Base-by-base conservation (phyloP, 2,329 filamentous ascomycete genomes). In the Aureobasidium sp. region DNA sequence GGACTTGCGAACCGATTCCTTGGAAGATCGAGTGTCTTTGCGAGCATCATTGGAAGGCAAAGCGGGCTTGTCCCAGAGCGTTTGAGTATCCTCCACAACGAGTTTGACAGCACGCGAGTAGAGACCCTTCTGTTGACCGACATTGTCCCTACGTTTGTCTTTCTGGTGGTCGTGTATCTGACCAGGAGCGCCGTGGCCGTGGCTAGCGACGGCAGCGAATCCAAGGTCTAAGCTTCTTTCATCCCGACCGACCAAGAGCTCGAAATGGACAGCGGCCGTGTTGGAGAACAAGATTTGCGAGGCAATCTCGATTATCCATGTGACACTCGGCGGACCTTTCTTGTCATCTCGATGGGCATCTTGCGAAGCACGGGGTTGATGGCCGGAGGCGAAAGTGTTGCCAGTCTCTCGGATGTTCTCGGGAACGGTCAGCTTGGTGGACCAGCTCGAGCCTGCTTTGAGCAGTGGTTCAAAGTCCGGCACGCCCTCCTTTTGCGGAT, bases 391-490 rank as follows among this genome's bases (percentile, higher is more conserved):
- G 69, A 59, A 74, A 44, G 62, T 73, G 65, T 72, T 71, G 8
- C 87, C 87, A 20, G 78, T 83, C 71, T 87, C 84, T 52, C 90
- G 82, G 64, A 94, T 87, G 65, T 87, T 79, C 61, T 93, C 87
- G 0, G 93, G 93, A 0, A 99, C 87, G 5, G 85, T 80, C 66
- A 99, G 82, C 70, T 87, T 85, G 63, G 90, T 89, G 68, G 86
- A 84, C 89, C 92, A 99, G 50, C 83, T 86, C 7, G 91, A 92
- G 34, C 92, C 94, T 9, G 94, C 92, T 79, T 97, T 97, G 71
- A 99, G 83, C 79, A 96, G 93, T 51, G 94, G 93, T 76, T 99
- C 94, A 70, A 94, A 99, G 69, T 96, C 89, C 17, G 94, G 94
- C 1, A 88, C 82, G 51, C 90, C 90, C 77, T 91, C 87, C 58